Evolutionary conservation across 805 yeast genomes (phyloP), one percentile per base, ranked within the genome.

Genomic region (Pichia ethanolica): DNA sequence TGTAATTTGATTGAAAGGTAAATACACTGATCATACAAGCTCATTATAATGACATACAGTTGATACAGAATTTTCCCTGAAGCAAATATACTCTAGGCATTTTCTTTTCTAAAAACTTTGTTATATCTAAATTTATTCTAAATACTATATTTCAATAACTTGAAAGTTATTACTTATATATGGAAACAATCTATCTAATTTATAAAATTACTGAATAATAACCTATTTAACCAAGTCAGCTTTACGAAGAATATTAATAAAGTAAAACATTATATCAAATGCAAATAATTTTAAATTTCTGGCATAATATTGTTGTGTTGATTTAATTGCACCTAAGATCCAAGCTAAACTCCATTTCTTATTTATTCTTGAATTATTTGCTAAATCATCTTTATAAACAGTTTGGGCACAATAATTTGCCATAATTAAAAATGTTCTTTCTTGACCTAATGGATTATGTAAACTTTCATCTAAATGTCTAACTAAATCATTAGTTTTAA

Each of bases 401-500:
- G 89, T 79, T 27, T 71, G 69, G 0, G 97, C 90, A 70, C 98
- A 93, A 64, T 93, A 91, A 34, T 80, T 78, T 2, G 96, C 93
- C 84, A 93, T 76, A 40, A 93, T 88, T 56, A 90, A 68, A 56
- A 93, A 91, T 0, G 96, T 86, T 45, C 96, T 72, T 60, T 87
- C 91, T 6, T 86, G 83, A 0, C 98, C 97, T 42, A 90, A 67
- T 0, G 97, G 95, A 53, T 82, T 81, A 43, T 85, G 78, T 49
- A 91, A 72, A 48, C 78, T 72, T 60, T 91, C 98, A 65, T 93
- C 99, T 44, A 93, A 71, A 58, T 82, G 84, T 59, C 99, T 75
- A 0, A 96, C 89, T 45, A 93, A 73, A 68, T 93, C 99, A 63
- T 93, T 93, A 0, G 99, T 95, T 63, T 93, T 93, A 60, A 93